These are phyloP conservation scores for Athelia psychrophila DNA, from an alignment of 1,284 basidiomycete species.

Conservation along the genomic window DNA sequence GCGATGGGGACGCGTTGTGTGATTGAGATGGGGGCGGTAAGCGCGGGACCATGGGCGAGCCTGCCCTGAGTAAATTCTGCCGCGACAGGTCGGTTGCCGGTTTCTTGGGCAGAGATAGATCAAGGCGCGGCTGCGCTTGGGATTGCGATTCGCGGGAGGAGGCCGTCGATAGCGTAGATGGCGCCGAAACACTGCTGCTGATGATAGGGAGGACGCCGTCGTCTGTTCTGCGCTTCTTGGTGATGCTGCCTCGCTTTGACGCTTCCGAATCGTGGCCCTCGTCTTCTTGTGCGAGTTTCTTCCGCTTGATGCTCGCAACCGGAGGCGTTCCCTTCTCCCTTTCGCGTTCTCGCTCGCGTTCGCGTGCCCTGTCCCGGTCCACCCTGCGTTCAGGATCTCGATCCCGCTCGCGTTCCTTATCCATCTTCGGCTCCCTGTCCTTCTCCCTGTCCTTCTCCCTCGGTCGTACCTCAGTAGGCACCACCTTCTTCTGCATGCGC, in stretches of 20 bases:
- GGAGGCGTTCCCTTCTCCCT: not conserved
- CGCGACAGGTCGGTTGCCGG: constrained; percentile 19
- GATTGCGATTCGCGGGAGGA: not conserved
- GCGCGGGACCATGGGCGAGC: constrained; percentile 4
- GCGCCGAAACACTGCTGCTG: constrained; percentile 4
- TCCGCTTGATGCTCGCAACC: constrained; percentile 31
- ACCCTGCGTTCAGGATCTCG: constrained; percentile 3
- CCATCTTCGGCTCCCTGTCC: constrained; percentile 8
- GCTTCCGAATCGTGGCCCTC: constrained; percentile 10
- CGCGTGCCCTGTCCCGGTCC: constrained; percentile 3
- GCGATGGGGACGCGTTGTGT: not conserved
- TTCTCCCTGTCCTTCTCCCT: constrained; percentile 18
- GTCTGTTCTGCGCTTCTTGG: constrained; percentile 42
- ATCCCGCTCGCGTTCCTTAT: constrained; percentile 13
- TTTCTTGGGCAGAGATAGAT: constrained; percentile 25
- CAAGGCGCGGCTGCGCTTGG: constrained; percentile 12
- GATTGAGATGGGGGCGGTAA: not conserved
- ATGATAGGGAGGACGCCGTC: constrained; percentile 11
- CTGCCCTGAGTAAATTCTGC: constrained; percentile 12
- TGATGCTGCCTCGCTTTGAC: not conserved
- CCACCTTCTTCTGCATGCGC: constrained; percentile 15
- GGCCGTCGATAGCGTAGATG: constrained; percentile 6
- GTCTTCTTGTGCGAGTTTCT: constrained; percentile 22
- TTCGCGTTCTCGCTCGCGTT: constrained; percentile 15
- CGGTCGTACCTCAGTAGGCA: constrained; percentile 10